phyloP scores from a whole-genome alignment of 139 green algal species.

The Chlamydomonas incerta region DNA sequence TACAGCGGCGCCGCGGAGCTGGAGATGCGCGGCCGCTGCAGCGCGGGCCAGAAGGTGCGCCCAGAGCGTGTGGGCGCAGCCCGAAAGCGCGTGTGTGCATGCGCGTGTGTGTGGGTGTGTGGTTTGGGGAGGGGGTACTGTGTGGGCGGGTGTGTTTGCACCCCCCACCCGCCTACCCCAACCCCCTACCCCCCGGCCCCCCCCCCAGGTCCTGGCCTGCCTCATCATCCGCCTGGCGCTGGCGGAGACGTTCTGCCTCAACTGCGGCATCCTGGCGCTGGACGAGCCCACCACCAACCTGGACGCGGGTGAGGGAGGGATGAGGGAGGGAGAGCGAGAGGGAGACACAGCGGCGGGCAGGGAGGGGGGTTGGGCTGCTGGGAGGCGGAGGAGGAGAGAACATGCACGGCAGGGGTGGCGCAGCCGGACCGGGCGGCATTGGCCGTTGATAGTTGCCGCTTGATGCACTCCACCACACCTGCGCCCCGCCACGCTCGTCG shows the following conservation, averaged over 20 bases:
- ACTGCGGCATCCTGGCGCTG: conserved; percentile 98
- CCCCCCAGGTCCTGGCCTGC: conserved; percentile 81
- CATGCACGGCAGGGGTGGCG: too few relatives aligned
- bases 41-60: conserved; percentile 91
- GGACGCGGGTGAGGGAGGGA: conserved; percentile 72
- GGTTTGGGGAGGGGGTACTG: too few relatives aligned
- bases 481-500: too few relatives aligned
- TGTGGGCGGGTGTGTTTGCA: too few relatives aligned
- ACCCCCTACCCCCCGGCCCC: too few relatives aligned
- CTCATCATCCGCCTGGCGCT: conserved; percentile 98
- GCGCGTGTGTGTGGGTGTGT: conserved; percentile 10
- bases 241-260: conserved; percentile 98
- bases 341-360: neutral
- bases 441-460: too few relatives aligned
- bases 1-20: conserved; percentile 87
- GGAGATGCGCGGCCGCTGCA: conserved; percentile 98
- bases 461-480: too few relatives aligned
- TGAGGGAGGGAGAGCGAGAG: neutral
- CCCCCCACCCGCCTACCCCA: neutral
- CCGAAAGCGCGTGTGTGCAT: too few relatives aligned
- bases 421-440: too few relatives aligned
- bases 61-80: neutral
- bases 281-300: conserved; percentile 99
- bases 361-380: neutral
- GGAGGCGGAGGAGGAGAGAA: too few relatives aligned